Evolutionary conservation across 1,139 yeast species (phyloP).

Genomic region (Pneumocystis oryctolagi): DNA sequence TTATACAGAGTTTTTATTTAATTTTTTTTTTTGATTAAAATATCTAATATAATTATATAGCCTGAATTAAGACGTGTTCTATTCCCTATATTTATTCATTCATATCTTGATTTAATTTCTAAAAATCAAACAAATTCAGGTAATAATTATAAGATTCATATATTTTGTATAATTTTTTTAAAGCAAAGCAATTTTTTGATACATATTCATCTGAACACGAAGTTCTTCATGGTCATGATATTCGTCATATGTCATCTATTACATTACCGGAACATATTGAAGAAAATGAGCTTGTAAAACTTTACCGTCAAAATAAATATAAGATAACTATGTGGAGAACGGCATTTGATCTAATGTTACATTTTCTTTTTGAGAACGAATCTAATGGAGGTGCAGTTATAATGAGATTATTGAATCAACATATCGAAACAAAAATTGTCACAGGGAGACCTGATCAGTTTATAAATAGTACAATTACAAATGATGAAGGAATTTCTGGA

Average conservation of each 20-base stretch:
- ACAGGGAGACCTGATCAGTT: constrained; percentile 25
- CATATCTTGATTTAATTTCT: constrained; percentile 62
- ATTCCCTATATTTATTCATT: constrained; percentile 82
- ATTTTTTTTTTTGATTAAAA: not conserved
- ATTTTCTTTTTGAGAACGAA: constrained; percentile 83
- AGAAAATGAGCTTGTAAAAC: constrained; percentile 68
- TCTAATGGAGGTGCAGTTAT: constrained; percentile 82
- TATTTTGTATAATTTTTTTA: constrained; percentile 16
- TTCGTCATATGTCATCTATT: constrained; percentile 55
- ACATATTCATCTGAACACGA: constrained; percentile 60
- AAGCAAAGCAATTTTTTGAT: constrained; percentile 64
- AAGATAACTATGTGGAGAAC: constrained; percentile 67
- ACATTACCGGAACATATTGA: constrained; percentile 66
- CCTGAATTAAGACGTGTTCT: constrained; percentile 72
- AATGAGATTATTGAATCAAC: constrained; percentile 73
- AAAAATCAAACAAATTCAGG: constrained; percentile 29
- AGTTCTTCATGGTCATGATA: constrained; percentile 64
- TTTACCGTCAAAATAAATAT: constrained; percentile 61
- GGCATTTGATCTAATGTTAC: constrained; percentile 65
- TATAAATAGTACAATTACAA: constrained; percentile 25
- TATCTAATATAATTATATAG: constrained; percentile 7
- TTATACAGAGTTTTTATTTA: constrained; percentile 40
- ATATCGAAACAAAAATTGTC: constrained; percentile 51
- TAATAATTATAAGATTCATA: not conserved
- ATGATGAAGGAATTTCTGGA: constrained; percentile 48